Base-by-base conservation (phyloP, 2,329 filamentous ascomycete species). In the Diaporthe batatas region DNA sequence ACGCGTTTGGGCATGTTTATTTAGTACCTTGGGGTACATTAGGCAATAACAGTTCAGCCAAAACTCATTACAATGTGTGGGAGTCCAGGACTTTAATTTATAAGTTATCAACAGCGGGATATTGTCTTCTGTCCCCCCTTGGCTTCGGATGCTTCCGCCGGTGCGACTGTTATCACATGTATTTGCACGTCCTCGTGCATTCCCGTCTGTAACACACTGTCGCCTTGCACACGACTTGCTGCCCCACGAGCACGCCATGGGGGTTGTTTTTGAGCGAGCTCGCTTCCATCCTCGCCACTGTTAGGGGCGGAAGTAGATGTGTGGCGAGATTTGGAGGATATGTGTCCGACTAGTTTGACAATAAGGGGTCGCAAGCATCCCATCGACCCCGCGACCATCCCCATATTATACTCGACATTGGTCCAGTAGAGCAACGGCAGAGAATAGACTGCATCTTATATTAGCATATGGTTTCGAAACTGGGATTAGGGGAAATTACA, bases 321-420 rank as follows among this genome's bases (percentile, higher is more conserved):
- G 16, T 64, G n/a, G 14, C 32, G 42, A 47, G 39, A 47, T 2
- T 49, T 25, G 10, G 42, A 49, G 23, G 39, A 32, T 32, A 64
- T n/a, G n/a, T 47, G 58, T 6, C 42, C 39, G 8, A 32, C 16
- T 12, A 64, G 23, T 34, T 64, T 64, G 42, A 64, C 25, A 29
- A 64, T 6, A n/a, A 64, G 58, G 10, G 58, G 58, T 18, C 58
- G 58, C 25, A 64, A 32, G n/a, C 39, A 47, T 12, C 58, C 58
- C 58, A 64, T 64, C 10, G 58, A 64, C 34, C 58, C 58, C 18
- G 58, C 58, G 8, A 64, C 58, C 58, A 64, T 64, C 11, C 58
- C 58, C 58, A 64, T 64, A 14, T 32, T 64, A 7, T 64, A 64
- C 25, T 64, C 58, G 23, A 64, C 25, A 23, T 64, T 64, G 25